Evolutionary conservation across 73 alveolate species (phyloP).

Genomic region (Tetrahymena malaccensis): DNA sequence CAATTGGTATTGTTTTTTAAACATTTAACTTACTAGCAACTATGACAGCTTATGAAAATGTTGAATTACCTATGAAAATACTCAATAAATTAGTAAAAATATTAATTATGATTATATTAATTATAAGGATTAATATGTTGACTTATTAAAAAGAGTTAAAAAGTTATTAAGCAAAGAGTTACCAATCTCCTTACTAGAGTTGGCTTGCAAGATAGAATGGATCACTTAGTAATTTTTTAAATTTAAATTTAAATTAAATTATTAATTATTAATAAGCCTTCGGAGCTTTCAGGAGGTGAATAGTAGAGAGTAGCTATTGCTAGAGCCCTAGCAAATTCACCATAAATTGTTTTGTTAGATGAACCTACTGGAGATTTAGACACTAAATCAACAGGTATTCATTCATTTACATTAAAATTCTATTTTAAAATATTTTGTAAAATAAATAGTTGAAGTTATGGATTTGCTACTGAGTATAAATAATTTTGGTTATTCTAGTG

Average conservation of each 20-base stretch:
- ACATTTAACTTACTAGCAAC: conserved; percentile 92
- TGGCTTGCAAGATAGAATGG: conserved; percentile 92
- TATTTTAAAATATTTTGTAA: not conserved
- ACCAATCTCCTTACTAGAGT: conserved; percentile 77
- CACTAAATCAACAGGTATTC: conserved; percentile 61
- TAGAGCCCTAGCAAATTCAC: conserved; percentile 92
- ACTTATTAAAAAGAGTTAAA: not conserved
- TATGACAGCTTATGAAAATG: conserved; percentile 94
- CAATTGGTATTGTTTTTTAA: conserved; percentile 93
- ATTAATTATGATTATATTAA: not conserved
- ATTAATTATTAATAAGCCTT: conserved; percentile 48
- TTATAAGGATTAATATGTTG: not conserved
- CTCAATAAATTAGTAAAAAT: conserved; percentile 1
- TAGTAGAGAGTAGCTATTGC: conserved; percentile 97
- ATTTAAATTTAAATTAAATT: not conserved
- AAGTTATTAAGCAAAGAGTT: conserved; percentile 48
- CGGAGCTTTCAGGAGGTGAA: conserved; percentile 97
- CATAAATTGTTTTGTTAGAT: conserved; percentile 89
- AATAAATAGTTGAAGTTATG: conserved; percentile 84
- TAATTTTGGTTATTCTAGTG: conserved; percentile 83
- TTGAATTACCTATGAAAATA: conserved; percentile 81
- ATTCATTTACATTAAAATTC: not conserved
- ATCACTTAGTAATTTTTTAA: conserved; percentile 56
- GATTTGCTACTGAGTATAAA: conserved; percentile 80
- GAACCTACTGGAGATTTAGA: conserved; percentile 98